Conservation (phyloP, 2,329 filamentous ascomycete species). For the Emergomyces pasteurianus region DNA sequence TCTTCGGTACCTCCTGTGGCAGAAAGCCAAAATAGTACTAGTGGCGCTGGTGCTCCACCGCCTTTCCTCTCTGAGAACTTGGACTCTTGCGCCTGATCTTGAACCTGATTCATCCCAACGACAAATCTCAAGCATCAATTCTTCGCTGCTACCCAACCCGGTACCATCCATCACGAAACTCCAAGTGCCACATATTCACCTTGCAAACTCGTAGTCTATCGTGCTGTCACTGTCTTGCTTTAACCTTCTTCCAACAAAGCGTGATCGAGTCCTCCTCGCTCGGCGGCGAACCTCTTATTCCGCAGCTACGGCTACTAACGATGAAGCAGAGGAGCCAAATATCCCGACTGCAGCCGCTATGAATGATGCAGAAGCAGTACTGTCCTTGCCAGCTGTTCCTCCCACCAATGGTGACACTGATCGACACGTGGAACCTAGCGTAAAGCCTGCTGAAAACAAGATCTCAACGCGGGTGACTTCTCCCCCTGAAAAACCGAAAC, state of each 20-base stretch:
- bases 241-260: slow-evolving; percentile 19
- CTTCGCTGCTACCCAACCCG: neutral
- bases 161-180: neutral
- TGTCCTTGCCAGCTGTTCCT: slow-evolving; percentile 28
- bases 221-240: neutral
- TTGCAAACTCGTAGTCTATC: neutral
- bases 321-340: slow-evolving; percentile 31
- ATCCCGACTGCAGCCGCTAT: slow-evolving; percentile 34
- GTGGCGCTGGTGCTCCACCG: neutral
- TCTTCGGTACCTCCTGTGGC: neutral
- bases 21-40: slow-evolving; percentile 1
- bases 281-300: slow-evolving; percentile 12
- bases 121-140: slow-evolving; percentile 10
- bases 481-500: neutral
- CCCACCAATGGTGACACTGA: slow-evolving; percentile 3
- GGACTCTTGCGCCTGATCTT: neutral
- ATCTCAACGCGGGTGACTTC: neutral
- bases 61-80: slow-evolving; percentile 2
- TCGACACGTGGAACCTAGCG: slow-evolving; percentile 1
- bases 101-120: slow-evolving; percentile 7
- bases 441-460: neutral
- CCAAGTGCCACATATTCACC: neutral
- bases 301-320: slow-evolving; percentile 30
- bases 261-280: slow-evolving; percentile 1
- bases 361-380: slow-evolving; percentile 35